These are phyloP conservation scores for Apostasia ramifera DNA, from an alignment of 106 monocot species.

Conservation along the genomic window DNA sequence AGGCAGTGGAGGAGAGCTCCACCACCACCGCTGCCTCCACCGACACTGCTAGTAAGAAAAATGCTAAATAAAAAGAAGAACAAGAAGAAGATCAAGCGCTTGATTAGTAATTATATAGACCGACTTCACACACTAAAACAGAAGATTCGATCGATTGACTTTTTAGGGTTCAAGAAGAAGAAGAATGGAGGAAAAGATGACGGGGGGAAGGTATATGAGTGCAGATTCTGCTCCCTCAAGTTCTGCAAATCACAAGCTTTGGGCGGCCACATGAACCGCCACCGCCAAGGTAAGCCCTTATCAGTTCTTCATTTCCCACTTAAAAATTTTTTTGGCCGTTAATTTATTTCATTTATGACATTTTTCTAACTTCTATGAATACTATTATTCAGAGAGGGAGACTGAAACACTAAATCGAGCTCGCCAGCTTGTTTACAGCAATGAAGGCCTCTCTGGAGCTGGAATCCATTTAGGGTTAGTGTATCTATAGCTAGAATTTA, in stretches of 20 bases:
- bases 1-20: conserved; percentile 63
- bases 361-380: background rate
- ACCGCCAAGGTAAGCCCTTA: conserved; percentile 71
- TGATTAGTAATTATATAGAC: background rate
- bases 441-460: conserved; percentile 40
- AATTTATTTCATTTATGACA: background rate
- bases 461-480: conserved; percentile 64
- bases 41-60: conserved; percentile 39
- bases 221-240: conserved; percentile 92
- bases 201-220: conserved; percentile 76
- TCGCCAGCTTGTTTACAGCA: conserved; percentile 84
- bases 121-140: background rate
- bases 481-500: background rate
- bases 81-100: background rate
- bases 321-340: background rate
- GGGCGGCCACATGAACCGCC: conserved; percentile 97
- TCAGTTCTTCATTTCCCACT: background rate
- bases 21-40: conserved; percentile 75
- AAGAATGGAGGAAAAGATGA: conserved; percentile 74
- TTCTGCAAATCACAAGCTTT: conserved; percentile 98
- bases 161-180: conserved; percentile 67
- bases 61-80: background rate
- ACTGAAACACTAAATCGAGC: conserved; percentile 96
- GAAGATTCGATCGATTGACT: background rate
- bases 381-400: conserved; percentile 66